Evolutionary conservation across 1,139 yeast species (phyloP).

Genomic region (Meyerozyma sp.): DNA sequence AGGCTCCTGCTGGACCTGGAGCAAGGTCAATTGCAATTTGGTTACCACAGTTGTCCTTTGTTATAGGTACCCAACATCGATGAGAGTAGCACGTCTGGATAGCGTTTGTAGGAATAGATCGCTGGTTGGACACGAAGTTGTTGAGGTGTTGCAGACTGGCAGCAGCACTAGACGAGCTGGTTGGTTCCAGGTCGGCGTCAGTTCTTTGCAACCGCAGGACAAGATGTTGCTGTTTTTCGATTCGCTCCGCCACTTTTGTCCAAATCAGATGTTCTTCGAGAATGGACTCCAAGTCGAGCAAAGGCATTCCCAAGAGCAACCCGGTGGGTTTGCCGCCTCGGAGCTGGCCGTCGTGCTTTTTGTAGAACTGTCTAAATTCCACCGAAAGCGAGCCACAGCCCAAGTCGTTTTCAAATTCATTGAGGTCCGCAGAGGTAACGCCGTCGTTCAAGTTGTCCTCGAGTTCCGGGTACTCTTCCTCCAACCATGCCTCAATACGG

Average conservation of each 20-base stretch:
- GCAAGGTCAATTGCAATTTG: conserved; percentile 58
- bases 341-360: conserved; percentile 79
- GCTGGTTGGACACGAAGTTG: conserved; percentile 44
- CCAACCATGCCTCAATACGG: conserved; percentile 69
- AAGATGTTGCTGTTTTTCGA: conserved; percentile 38
- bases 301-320: conserved; percentile 62
- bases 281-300: conserved; percentile 66
- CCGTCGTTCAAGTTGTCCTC: conserved; percentile 67
- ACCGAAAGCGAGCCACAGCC: conserved; percentile 60
- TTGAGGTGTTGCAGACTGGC: conserved; percentile 12
- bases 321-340: conserved; percentile 75
- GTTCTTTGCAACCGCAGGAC: conserved; percentile 26
- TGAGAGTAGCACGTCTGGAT: conserved; percentile 53
- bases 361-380: conserved; percentile 71
- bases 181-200: conserved; percentile 9
- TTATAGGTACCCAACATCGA: conserved; percentile 57
- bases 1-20: conserved; percentile 55
- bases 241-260: conserved; percentile 59
- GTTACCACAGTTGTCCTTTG: conserved; percentile 55
- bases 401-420: conserved; percentile 70
- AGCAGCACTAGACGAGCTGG: conserved; percentile 13
- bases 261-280: conserved; percentile 69
- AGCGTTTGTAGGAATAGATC: conserved; percentile 53
- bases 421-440: conserved; percentile 70
- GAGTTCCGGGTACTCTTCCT: conserved; percentile 73